Conservation (phyloP, 2,329 filamentous ascomycete species). For the Botryosphaeria dothidea region DNA sequence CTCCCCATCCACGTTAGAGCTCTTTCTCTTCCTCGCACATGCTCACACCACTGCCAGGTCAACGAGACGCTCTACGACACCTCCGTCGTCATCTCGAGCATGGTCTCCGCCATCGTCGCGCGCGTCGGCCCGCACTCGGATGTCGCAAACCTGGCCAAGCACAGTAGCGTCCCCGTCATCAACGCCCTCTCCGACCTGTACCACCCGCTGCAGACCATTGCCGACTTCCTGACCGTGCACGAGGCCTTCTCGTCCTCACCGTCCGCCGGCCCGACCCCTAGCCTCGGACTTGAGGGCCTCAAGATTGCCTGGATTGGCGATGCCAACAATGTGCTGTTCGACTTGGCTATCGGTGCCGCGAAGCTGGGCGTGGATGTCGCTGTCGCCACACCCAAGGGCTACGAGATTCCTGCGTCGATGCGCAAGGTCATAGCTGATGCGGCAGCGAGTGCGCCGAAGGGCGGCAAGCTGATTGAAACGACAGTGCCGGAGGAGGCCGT, state of each 20-base stretch:
- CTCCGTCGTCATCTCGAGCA: slow-evolving; percentile 84
- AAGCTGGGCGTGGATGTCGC: slow-evolving; percentile 86
- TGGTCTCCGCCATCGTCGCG: slow-evolving; percentile 51
- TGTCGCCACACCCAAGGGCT: slow-evolving; percentile 83
- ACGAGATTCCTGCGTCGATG: slow-evolving; percentile 78
- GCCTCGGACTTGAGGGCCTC: slow-evolving; percentile 72
- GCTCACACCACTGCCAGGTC: slow-evolving; percentile 53
- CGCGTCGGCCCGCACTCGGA: slow-evolving; percentile 55
- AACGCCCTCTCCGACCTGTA: slow-evolving; percentile 78
- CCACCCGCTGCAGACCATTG: slow-evolving; percentile 91
- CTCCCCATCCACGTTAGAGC: background rate
- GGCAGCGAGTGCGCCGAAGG: slow-evolving; percentile 52
- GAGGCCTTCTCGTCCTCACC: slow-evolving; percentile 64
- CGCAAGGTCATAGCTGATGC: slow-evolving; percentile 69
- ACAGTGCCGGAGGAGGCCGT: slow-evolving; percentile 81
- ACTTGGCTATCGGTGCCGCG: slow-evolving; percentile 81
- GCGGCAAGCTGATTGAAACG: slow-evolving; percentile 73
- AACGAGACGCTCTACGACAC: slow-evolving; percentile 97
- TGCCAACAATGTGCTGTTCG: slow-evolving; percentile 95
- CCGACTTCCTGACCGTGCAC: slow-evolving; percentile 88
- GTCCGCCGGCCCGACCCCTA: slow-evolving; percentile 39
- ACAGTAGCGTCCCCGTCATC: slow-evolving; percentile 52
- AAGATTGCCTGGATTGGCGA: slow-evolving; percentile 97
- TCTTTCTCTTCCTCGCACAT: background rate
- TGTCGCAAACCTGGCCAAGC: slow-evolving; percentile 50